Base-by-base conservation (phyloP, 495 filamentous ascomycete species). In the Lindgomyces ingoldianus region DNA sequence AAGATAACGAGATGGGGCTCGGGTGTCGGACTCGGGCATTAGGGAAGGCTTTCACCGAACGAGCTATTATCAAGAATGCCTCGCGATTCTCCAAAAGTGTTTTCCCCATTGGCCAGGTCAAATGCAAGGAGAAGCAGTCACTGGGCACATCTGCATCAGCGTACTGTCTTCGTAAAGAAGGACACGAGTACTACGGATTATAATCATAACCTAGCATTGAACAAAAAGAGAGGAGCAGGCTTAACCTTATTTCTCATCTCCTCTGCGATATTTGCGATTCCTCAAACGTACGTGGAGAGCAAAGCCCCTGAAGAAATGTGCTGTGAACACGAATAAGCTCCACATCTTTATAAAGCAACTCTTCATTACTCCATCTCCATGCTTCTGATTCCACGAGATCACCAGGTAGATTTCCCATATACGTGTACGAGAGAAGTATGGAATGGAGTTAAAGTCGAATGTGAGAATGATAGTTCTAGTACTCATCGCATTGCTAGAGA, bases 401-500 rank as follows among this genome's bases (percentile, higher is more conserved):
- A 12, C 53, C 53, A 45, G 53, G 53, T 16, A 27, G 26, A 29
- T 14, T n/a, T 6, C 53, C 53, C 12, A 44, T 19, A 19, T n/a
- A 39, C 8, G 16, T n/a, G 27, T 46, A 45, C 27, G 45, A 12
- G 4, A 57, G 21, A 11, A 57, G 4, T 4, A 57, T 12, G 18
- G 14, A 57, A 22, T 41, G 27, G 21, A 57, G 26, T 24, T 57
- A 27, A 12, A 57, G 41, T 4, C 53, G 29, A 6, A 18, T 19
- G 6, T 29, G 26, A 19, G 53, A 29, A 45, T 57, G 29, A 8
- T 18, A 19, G 33, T 45, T 51, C 33, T 57, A 16, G 33, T 41
- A 57, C 19, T 39, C 39, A 44, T 57, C 53, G 27, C n/a, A 57
- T 44, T 8, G 10, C 53, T 29, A 57, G 16, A 57, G 39, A 22